A percentile compares a stretch with the other conserved stretches of the same genome.
Evolutionary conservation across 1,139 yeast genomes (phyloP).

Genomic region (Candida sp.): DNA sequence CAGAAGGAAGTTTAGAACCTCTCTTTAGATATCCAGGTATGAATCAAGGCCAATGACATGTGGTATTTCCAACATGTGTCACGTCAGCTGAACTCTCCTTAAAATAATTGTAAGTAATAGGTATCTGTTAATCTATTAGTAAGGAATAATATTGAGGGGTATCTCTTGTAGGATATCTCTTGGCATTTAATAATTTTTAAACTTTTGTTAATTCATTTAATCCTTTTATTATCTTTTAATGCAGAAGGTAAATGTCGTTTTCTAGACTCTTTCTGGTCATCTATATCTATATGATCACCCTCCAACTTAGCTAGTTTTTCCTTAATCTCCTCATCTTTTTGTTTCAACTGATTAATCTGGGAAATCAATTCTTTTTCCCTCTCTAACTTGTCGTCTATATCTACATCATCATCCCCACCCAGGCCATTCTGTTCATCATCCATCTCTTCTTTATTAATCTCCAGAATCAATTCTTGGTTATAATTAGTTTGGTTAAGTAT

Average conservation of each 20-base stretch:
- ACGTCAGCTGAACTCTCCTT: too few species aligned
- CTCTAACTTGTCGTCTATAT: slow-evolving; percentile 15
- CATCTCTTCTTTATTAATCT: slow-evolving; percentile 33
- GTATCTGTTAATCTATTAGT: too few species aligned
- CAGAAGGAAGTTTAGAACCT: too few species aligned
- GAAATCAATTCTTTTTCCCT: slow-evolving; percentile 22
- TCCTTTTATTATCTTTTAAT: too few species aligned
- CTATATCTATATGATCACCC: slow-evolving; percentile 10
- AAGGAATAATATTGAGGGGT: too few species aligned
- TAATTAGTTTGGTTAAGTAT: slow-evolving; percentile 45
- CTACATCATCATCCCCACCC: slow-evolving; percentile 13
- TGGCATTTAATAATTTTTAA: too few species aligned
- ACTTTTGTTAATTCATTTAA: too few species aligned
- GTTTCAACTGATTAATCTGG: slow-evolving; percentile 22
- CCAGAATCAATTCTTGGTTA: slow-evolving; percentile 33
- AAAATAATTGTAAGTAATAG: too few species aligned
- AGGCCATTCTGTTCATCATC: slow-evolving; percentile 23
- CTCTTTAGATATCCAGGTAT: too few species aligned
- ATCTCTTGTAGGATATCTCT: too few species aligned
- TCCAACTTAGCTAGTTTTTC: slow-evolving; percentile 16
- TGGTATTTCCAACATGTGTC: too few species aligned
- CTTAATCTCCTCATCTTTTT: slow-evolving; percentile 25
- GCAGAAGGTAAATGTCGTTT: slow-evolving; percentile 22
- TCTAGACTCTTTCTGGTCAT: slow-evolving; percentile 17
- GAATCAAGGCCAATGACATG: too few species aligned